Base-by-base conservation (phyloP, 176 grass and related monocot genomes). In the Carex parvula region DNA sequence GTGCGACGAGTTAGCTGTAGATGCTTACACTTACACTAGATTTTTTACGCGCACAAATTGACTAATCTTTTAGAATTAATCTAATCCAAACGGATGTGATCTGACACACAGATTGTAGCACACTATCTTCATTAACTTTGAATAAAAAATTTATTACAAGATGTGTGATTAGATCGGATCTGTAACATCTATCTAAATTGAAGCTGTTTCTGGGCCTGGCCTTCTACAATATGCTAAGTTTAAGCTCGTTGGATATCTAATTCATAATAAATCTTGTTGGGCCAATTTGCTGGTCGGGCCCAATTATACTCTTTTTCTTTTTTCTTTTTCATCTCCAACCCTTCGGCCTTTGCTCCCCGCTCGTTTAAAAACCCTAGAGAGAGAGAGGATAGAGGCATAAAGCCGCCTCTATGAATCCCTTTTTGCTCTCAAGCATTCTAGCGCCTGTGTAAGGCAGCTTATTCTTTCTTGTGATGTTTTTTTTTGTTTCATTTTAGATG, bases 281-380 rank as follows among this genome's bases (percentile, higher is more conserved):
- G 17, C 57, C 57, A 59, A 7, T 18, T 16, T 59, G 22, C 46
- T 50, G 9, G 10, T 50, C 9, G 46, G 8, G 46, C 10, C 46
- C 46, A 50, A 50, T 50, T 50, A 1, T 11, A 50, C 9, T 3
- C 2, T 2, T 50, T 11, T 50, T 42, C 26, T 2, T 11, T 59
- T n/a, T n/a, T 5, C 3, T 57, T 16, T 6, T 3, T 58, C 56
- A n/a, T 59, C 57, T 59, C 5, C 17, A 59, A 59, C 5, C 57
- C 57, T 58, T 26, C 26, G 12, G 4, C 56, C 16, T 20, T 60
- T 7, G 59, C 66, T 46, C 18, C 42, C 14, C 9, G 39, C 17
- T 41, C 9, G 15, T 59, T 42, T 81, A 37, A 59, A 81, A 81
- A 81, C 78, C 78, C 78, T 81, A 81, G 17, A 50, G 24, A 79